Evolutionary conservation across 805 yeast genomes (phyloP).

Genomic region (Candida palmyrensis): DNA sequence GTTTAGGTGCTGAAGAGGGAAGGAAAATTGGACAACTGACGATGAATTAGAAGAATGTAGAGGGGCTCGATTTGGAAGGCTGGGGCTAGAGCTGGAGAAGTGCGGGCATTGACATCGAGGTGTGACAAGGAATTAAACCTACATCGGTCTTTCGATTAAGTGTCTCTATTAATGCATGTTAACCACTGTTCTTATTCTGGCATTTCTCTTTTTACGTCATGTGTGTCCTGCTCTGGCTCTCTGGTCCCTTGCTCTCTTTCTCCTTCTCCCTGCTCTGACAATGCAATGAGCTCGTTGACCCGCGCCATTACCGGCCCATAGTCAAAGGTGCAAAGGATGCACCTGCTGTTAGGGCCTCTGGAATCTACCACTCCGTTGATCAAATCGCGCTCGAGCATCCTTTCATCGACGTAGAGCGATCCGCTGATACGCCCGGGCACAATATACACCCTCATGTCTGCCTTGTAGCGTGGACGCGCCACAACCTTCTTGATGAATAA

Average conservation of each 20-base stretch:
- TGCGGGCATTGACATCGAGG: no score
- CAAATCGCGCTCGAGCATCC: slow-evolving; percentile 49
- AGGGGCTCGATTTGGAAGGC: no score
- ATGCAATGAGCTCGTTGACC: slow-evolving; percentile 6
- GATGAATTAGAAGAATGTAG: not conserved
- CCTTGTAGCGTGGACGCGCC: slow-evolving; percentile 59
- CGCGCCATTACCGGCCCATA: slow-evolving; percentile 8
- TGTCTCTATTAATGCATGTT: no score
- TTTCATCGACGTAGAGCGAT: slow-evolving; percentile 43
- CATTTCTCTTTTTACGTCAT: no score
- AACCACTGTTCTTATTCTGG: no score
- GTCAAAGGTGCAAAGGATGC: slow-evolving; percentile 14
- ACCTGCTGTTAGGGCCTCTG: slow-evolving; percentile 3
- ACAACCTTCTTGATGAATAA: slow-evolving; percentile 51
- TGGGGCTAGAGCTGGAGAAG: no score
- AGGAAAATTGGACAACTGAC: not conserved
- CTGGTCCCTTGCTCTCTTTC: no score
- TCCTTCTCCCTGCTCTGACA: no score
- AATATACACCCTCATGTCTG: slow-evolving; percentile 57
- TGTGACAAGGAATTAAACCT: no score
- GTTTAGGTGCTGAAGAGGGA: slow-evolving; percentile 43
- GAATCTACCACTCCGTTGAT: slow-evolving; percentile 44
- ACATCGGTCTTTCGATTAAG: no score
- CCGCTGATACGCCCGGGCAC: slow-evolving; percentile 38
- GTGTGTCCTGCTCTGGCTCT: no score